Evolutionary conservation across 164 flowering plant genomes (phyloP).

Genomic region (Annona squamosa): DNA sequence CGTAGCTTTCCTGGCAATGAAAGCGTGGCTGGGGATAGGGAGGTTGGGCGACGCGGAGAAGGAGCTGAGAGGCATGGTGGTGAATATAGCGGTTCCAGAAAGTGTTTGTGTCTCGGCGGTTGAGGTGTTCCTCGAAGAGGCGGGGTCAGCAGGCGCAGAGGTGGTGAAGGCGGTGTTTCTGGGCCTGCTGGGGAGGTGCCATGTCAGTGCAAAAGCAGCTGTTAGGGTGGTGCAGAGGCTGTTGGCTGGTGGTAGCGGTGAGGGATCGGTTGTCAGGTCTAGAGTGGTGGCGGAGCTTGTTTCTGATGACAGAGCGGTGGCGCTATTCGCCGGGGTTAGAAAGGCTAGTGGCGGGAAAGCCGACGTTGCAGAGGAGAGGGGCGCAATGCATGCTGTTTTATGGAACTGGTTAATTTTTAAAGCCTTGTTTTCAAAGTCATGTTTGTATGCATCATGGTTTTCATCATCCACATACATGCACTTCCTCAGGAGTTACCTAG

Average conservation of each 20-base stretch:
- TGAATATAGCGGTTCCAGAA: slow-evolving; percentile 72
- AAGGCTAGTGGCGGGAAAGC: slow-evolving; percentile 20
- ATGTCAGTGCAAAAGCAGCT: slow-evolving; percentile 69
- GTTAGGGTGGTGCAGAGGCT: slow-evolving; percentile 59
- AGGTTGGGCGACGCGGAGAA: slow-evolving; percentile 78
- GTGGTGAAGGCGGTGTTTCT: slow-evolving; percentile 66
- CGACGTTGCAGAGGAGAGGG: slow-evolving; percentile 52
- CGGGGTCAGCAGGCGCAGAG: slow-evolving; percentile 75
- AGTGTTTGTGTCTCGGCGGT: slow-evolving; percentile 81
- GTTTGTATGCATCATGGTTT: too few relatives aligned
- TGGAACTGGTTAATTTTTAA: slow-evolving; percentile 68
- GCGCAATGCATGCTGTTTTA: slow-evolving; percentile 73
- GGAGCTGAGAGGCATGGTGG: slow-evolving; percentile 75
- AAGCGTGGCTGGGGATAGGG: slow-evolving; percentile 85
- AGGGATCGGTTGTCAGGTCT: slow-evolving; percentile 42
- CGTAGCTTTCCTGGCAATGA: slow-evolving; percentile 79
- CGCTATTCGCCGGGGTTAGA: slow-evolving; percentile 36
- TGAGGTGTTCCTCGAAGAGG: slow-evolving; percentile 66
- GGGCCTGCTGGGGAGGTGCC: slow-evolving; percentile 70
- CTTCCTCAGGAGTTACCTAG: not conserved
- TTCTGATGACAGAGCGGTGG: slow-evolving; percentile 69
- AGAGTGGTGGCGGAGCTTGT: slow-evolving; percentile 71
- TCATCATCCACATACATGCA: not conserved
- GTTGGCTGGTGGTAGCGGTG: slow-evolving; percentile 29
- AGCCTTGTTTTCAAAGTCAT: not conserved